phyloP scores from a whole-genome alignment of 148 eudicot genomes.

The Chenopodium suecicum region DNA sequence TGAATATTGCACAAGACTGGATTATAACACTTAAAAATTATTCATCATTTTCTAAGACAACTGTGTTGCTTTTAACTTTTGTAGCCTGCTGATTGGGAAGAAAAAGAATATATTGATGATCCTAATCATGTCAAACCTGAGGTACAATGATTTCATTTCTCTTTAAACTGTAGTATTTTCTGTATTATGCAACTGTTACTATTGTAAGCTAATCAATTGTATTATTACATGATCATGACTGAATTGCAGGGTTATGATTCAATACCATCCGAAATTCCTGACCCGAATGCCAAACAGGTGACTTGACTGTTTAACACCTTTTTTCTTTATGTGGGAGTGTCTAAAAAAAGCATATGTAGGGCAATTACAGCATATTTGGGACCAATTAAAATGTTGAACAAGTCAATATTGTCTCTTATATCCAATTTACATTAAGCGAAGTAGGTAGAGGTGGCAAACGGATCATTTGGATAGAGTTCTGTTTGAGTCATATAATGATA shows the following conservation, averaged over 20 bases:
- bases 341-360: not conserved
- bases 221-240: not conserved
- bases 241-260: conserved; percentile 85
- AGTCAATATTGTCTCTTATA: not conserved
- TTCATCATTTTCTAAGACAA: not conserved
- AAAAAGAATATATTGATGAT: conserved; percentile 83
- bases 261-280: conserved; percentile 83
- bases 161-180: not conserved
- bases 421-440: not conserved
- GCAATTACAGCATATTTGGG: not conserved
- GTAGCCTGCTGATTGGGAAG: conserved; percentile 97
- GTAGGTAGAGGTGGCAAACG: not conserved
- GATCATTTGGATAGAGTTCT: not conserved
- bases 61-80: conserved; percentile 24
- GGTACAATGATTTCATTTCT: conserved; percentile 40
- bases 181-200: not conserved
- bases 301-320: not conserved
- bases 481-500: not conserved
- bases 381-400: not conserved
- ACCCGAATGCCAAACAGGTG: conserved; percentile 91
- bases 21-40: not conserved
- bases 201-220: not conserved
- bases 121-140: conserved; percentile 79
- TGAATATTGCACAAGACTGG: not conserved
- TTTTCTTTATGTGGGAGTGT: not conserved